A percentile compares a stretch with the other conserved stretches of the same genome.
Evolutionary conservation across 352 stramenopile genomes (phyloP).

Genomic region (Plasmopara viticola): DNA sequence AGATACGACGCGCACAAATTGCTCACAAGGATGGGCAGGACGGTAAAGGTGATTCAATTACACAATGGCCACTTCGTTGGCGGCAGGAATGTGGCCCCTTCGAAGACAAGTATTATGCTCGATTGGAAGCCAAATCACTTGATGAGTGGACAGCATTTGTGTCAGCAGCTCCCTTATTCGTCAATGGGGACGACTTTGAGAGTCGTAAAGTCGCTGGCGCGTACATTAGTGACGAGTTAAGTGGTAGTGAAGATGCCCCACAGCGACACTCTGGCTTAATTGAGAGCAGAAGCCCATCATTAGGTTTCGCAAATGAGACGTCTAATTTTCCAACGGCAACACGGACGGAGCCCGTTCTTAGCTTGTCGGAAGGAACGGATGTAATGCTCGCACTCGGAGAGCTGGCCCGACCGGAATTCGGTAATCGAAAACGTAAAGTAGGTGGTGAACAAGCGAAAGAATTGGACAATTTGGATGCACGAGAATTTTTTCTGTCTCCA

Average conservation of each 20-base stretch:
- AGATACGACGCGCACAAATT: slow-evolving; percentile 43
- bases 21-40: slow-evolving; percentile 21
- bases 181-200: slow-evolving; percentile 51
- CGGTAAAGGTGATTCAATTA: slow-evolving; percentile 12
- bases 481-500: slow-evolving; percentile 76
- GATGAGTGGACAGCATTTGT: slow-evolving; percentile 77
- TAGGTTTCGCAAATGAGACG: slow-evolving; percentile 20
- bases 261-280: slow-evolving; percentile 2
- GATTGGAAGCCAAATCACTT: slow-evolving; percentile 55
- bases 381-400: slow-evolving; percentile 66
- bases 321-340: slow-evolving; percentile 9
- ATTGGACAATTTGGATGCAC: slow-evolving; percentile 50
- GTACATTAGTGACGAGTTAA: slow-evolving; percentile 28
- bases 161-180: slow-evolving; percentile 58
- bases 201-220: slow-evolving; percentile 14
- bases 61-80: slow-evolving; percentile 63
- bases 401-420: slow-evolving; percentile 31
- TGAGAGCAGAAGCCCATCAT: slow-evolving; percentile 19
- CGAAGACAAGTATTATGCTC: slow-evolving; percentile 55
- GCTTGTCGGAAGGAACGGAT: slow-evolving; percentile 69
- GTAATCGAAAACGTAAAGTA: slow-evolving; percentile 31
- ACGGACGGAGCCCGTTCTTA: slow-evolving; percentile 33
- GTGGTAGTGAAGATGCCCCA: slow-evolving; percentile 19
- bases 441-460: slow-evolving; percentile 40
- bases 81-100: slow-evolving; percentile 69